phyloP scores from a whole-genome alignment of 306 rosid species.

The Begonia masoniana region DNA sequence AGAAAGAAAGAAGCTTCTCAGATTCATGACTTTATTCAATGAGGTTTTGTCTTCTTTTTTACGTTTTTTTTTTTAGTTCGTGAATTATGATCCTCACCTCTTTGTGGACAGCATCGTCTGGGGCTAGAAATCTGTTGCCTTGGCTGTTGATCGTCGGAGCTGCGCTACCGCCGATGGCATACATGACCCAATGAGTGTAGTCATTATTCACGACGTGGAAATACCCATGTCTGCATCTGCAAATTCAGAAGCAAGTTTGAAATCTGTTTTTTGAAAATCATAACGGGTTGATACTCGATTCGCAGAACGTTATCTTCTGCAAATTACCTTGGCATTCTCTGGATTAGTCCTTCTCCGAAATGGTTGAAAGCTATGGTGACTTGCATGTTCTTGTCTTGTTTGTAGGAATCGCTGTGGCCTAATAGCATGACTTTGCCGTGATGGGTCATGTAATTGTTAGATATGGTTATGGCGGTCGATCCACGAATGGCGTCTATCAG shows the following conservation, averaged over 20 bases:
- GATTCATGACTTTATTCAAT: too few species aligned
- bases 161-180: slow-evolving; percentile 94
- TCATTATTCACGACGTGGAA: slow-evolving; percentile 97
- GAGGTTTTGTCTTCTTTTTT: too few species aligned
- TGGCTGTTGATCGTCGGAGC: slow-evolving; percentile 85
- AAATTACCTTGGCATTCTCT: slow-evolving; percentile 59
- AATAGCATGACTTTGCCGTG: slow-evolving; percentile 92
- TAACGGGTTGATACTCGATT: too few species aligned
- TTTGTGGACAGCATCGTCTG: slow-evolving; percentile 35
- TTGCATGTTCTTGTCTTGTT: slow-evolving; percentile 70
- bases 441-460: slow-evolving; percentile 66
- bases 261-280: neutral
- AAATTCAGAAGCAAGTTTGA: slow-evolving; percentile 2
- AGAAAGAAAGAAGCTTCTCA: too few species aligned
- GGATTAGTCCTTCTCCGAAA: slow-evolving; percentile 86
- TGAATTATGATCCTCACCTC: slow-evolving; percentile 31
- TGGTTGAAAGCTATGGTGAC: slow-evolving; percentile 94
- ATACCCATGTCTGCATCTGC: slow-evolving; percentile 85
- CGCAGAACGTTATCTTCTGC: too few species aligned
- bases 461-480: slow-evolving; percentile 70
- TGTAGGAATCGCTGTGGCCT: slow-evolving; percentile 75
- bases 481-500: slow-evolving; percentile 76
- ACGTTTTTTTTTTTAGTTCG: too few species aligned
- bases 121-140: slow-evolving; percentile 85
- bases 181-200: slow-evolving; percentile 79